Conservation (phyloP, 1,284 basidiomycete species). For the Cutaneotrichosporon curvatum region DNA sequence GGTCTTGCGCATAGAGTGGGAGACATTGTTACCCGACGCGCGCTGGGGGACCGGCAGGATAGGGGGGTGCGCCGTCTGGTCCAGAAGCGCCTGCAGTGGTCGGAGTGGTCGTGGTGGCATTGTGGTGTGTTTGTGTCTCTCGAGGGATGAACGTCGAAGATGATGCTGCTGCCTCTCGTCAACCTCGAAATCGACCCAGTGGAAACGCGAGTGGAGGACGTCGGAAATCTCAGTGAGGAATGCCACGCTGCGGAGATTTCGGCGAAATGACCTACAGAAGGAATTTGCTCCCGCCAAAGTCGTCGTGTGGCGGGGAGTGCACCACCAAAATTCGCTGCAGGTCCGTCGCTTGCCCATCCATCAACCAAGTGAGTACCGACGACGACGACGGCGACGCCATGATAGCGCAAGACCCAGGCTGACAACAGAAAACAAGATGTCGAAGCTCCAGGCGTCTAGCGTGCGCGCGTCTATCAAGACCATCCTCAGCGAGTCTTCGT, state of each 20-base stretch:
- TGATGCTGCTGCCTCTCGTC: background rate
- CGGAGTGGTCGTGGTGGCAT: constrained; percentile 9
- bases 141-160: no score
- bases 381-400: background rate
- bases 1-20: constrained; percentile 86
- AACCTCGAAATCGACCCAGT: background rate
- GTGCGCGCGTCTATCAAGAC: constrained; percentile 94
- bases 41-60: constrained; percentile 36
- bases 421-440: no score
- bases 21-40: constrained; percentile 71
- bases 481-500: constrained; percentile 60
- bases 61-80: constrained; percentile 28
- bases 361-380: constrained; percentile 4
- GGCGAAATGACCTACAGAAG: background rate
- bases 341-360: constrained; percentile 3
- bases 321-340: constrained; percentile 1
- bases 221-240: background rate
- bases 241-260: constrained; percentile 1
- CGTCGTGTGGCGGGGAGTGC: background rate
- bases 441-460: constrained; percentile 89
- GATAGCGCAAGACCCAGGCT: no score
- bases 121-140: background rate
- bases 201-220: no score
- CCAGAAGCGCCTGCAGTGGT: constrained; percentile 13
- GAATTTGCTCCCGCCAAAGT: background rate